Evolutionary conservation across 495 filamentous ascomycete genomes (phyloP).

Genomic region (Hapsidospora chrysogenum): DNA sequence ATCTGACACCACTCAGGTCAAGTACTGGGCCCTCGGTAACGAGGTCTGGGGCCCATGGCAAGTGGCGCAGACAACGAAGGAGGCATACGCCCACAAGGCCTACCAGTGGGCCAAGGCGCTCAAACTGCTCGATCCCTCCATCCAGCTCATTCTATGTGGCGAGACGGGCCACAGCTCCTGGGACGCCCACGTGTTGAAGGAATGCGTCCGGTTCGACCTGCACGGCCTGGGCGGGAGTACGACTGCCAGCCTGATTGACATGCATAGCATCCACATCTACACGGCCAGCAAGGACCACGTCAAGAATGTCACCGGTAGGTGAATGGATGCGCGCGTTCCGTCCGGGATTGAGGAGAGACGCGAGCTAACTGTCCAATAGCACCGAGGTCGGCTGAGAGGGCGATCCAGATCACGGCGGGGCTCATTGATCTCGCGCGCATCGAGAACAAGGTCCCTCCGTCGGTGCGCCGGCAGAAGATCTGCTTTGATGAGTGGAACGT

Average conservation of each 20-base stretch:
- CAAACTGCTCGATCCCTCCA: conserved; percentile 52
- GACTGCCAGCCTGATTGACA: background rate
- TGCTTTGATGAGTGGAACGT: conserved; percentile 85
- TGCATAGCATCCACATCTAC: conserved; percentile 51
- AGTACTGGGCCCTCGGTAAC: conserved; percentile 47
- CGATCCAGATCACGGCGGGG: conserved; percentile 49
- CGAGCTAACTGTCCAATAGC: no score
- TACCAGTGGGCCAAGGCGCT: conserved; percentile 70
- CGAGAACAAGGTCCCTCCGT: conserved; percentile 41
- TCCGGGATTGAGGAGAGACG: no score
- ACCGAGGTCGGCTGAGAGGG: conserved; percentile 53
- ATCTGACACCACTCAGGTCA: no score
- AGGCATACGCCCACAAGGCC: conserved; percentile 60
- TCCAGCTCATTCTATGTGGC: conserved; percentile 54
- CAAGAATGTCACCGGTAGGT: conserved; percentile 43
- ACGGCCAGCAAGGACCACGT: conserved; percentile 36
- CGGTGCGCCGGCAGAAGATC: conserved; percentile 43
- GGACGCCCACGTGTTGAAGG: conserved; percentile 55
- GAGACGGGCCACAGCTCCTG: conserved; percentile 49
- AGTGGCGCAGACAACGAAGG: conserved; percentile 55
- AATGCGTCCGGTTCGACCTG: conserved; percentile 60
- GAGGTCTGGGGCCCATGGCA: conserved; percentile 71
- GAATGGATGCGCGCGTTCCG: no score
- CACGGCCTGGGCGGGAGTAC: conserved; percentile 13
- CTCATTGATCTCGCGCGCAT: conserved; percentile 63